phyloP scores from a whole-genome alignment of 805 yeast species.

The Saccharomycopsis synnaedendra region DNA sequence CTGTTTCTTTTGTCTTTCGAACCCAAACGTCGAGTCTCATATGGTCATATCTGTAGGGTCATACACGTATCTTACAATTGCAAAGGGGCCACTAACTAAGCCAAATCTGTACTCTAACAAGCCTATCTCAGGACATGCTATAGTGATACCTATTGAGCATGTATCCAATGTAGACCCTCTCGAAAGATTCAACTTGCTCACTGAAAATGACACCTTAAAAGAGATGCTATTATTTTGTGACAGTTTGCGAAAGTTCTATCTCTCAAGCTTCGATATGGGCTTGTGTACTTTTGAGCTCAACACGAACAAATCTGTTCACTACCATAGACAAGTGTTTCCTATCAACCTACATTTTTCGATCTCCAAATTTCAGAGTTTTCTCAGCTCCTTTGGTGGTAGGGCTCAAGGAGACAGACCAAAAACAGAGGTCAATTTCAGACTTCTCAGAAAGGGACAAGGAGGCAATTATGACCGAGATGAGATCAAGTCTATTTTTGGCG shows the following conservation, averaged over 20 bases:
- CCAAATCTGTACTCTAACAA: conserved; percentile 28
- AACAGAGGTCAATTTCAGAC: conserved; percentile 24
- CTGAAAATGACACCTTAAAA: conserved; percentile 14
- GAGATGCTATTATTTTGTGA: conserved; percentile 18
- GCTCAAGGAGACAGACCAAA: background rate
- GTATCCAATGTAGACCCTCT: conserved; percentile 29
- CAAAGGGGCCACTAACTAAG: conserved; percentile 74
- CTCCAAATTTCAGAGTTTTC: conserved; percentile 31
- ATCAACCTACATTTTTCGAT: conserved; percentile 33
- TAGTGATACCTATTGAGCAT: conserved; percentile 73
- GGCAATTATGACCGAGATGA: conserved; percentile 17
- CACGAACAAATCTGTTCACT: conserved; percentile 54
- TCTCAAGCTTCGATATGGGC: conserved; percentile 33
- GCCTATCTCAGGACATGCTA: conserved; percentile 68
- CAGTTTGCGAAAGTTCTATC: conserved; percentile 33
- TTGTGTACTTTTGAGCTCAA: conserved; percentile 64
- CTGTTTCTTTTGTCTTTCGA: conserved; percentile 80
- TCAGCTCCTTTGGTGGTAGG: conserved; percentile 29
- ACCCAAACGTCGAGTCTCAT: conserved; percentile 66
- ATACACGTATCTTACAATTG: conserved; percentile 56
- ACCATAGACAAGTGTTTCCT: conserved; percentile 70
- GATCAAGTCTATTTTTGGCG: conserved; percentile 18
- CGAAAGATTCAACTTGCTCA: background rate
- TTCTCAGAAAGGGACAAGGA: conserved; percentile 8
- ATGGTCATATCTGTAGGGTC: conserved; percentile 71